phyloP scores from a whole-genome alignment of 768 basidiomycete genomes.

The Strobilomyces dryophilus region DNA sequence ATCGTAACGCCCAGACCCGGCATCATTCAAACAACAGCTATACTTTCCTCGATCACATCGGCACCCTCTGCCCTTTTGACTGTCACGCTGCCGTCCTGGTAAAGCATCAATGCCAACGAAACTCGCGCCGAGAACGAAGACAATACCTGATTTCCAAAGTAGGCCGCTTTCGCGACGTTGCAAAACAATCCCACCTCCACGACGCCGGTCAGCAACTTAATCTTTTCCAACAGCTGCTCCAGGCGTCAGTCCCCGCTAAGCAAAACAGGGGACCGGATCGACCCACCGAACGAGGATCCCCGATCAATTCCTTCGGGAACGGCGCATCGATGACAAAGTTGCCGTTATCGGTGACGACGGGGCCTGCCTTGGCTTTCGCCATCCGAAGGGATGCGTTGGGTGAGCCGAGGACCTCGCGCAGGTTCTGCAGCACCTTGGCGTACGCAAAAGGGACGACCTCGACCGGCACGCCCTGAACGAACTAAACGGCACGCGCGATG shows the following conservation, averaged over 20 bases:
- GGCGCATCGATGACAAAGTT: constrained; percentile 98
- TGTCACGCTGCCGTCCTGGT: constrained; percentile 67
- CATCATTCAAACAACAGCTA: constrained; percentile 6
- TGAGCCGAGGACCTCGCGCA: constrained; percentile 57
- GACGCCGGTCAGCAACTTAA: constrained; percentile 95
- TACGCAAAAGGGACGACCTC: constrained; percentile 98
- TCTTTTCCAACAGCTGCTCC: constrained; percentile 62
- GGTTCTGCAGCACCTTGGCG: constrained; percentile 73
- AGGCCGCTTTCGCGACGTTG: constrained; percentile 89
- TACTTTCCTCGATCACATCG: constrained; percentile 20
- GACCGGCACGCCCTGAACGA: constrained; percentile 84
- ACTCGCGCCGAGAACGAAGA: neutral
- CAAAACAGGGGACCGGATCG: neutral
- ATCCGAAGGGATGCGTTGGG: constrained; percentile 80
- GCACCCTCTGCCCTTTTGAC: constrained; percentile 39
- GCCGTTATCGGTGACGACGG: constrained; percentile 94
- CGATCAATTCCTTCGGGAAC: constrained; percentile 66
- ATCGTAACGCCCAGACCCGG: no score
- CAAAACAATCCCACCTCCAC: constrained; percentile 99
- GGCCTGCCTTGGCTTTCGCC: constrained; percentile 92
- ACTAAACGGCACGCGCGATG: constrained; percentile 42
- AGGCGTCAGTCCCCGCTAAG: neutral
- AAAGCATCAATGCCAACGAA: neutral
- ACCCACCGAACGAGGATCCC: constrained; percentile 56
- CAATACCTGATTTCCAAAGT: constrained; percentile 83